phyloP scores from a whole-genome alignment of 83 land plant genomes.

The Picea mariana region DNA sequence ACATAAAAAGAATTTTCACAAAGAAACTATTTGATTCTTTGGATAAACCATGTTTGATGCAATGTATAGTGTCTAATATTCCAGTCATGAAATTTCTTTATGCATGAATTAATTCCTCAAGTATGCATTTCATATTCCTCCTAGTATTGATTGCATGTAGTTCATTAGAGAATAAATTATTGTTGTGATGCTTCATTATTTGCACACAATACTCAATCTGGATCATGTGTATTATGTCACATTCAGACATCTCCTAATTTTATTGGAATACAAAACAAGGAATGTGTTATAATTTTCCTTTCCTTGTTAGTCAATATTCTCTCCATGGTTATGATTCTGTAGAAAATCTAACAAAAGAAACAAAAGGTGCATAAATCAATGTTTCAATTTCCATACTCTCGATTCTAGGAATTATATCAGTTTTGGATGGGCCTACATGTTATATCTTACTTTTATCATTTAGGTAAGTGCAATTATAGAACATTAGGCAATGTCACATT shows the following conservation, averaged over 20 bases:
- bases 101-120: not conserved
- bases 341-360: constrained; percentile 93
- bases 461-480: constrained; percentile 49
- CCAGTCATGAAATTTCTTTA: no score
- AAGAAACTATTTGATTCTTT: no score
- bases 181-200: constrained; percentile 80
- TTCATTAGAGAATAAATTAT: constrained; percentile 77
- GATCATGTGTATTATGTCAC: constrained; percentile 79
- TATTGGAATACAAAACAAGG: constrained; percentile 60
- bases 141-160: constrained; percentile 30
- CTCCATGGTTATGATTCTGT: constrained; percentile 92
- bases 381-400: constrained; percentile 66
- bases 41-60: no score
- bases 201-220: constrained; percentile 62
- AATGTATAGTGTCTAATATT: no score
- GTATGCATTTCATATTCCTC: not conserved
- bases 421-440: constrained; percentile 86
- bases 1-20: no score
- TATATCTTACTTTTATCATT: constrained; percentile 87
- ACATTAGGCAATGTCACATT: not conserved
- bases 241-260: constrained; percentile 44
- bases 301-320: constrained; percentile 87
- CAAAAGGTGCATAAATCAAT: constrained; percentile 83
- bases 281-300: constrained; percentile 66
- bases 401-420: constrained; percentile 78